Evolutionary conservation across 306 rosid species (phyloP), one percentile per base, ranked within the genome.

Genomic region (Elaeagnus macrophylla): DNA sequence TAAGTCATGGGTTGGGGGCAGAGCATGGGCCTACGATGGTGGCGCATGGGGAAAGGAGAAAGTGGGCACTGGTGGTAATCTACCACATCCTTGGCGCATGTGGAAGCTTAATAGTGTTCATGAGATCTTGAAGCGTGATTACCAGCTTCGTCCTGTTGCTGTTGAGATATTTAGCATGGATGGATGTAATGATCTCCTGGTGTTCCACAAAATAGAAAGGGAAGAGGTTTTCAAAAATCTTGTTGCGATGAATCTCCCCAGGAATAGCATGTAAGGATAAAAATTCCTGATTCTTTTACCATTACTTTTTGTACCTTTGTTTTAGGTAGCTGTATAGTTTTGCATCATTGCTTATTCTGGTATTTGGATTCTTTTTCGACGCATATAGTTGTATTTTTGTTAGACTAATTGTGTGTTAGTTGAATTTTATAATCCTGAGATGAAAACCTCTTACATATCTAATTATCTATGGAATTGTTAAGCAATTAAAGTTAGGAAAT

Each of bases 41-140:
- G 99, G 99, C 64, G 99, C 99, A 56, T 93, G 96, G 96, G 99
- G 99, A 47, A 93, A 88, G 74, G 99, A 93, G 79, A 93, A 84
- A 81, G 76, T 81, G 59, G 79, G 85, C 53, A 74, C 72, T 58
- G 69, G 80, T 47, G 96, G 99, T 61, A 83, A 85, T 74, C 82
- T 93, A 52, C 94, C 86, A 45, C 99, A 93, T 72, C 84, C 74
- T 61, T 88, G 99, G 99, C 87, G 71, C 55, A 93, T 93, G 99
- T 93, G 99, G 99, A 88, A 93, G 75, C 89, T 84, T 69, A 78
- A 83, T 72, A 88, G 95, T 68, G 95, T 93, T 73, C 99, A 88
- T 79, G 99, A 93, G 85, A 81, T 93, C 75, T 68, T 88, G 74
- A 93, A 93, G 81, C 96, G 99, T 79, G 99, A 93, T 83, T 93